phyloP scores from a whole-genome alignment of 1,284 basidiomycete genomes.

The Puccinia polysora region DNA sequence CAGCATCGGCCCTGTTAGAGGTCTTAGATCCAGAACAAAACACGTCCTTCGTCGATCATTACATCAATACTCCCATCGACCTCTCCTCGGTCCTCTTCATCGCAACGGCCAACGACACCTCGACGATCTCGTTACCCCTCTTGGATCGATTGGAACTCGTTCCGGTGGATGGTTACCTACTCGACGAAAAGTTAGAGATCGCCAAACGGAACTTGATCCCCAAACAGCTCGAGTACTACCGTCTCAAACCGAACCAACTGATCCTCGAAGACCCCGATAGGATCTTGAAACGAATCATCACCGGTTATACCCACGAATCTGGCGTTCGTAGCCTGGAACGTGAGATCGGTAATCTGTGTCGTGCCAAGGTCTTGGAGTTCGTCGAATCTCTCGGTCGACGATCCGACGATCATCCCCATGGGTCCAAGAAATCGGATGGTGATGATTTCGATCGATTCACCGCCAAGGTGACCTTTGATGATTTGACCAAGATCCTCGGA shows the following conservation, averaged over 20 bases:
- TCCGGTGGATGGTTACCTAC: slow-evolving; percentile 54
- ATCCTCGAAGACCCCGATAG: slow-evolving; percentile 62
- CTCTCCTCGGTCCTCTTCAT: slow-evolving; percentile 54
- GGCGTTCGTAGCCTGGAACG: slow-evolving; percentile 88
- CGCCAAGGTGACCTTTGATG: slow-evolving; percentile 62
- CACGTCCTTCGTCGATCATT: slow-evolving; percentile 55
- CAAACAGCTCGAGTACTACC: slow-evolving; percentile 73
- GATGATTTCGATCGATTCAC: slow-evolving; percentile 58
- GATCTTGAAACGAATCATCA: slow-evolving; percentile 67
- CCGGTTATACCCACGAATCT: slow-evolving; percentile 76
- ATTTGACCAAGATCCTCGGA: slow-evolving; percentile 80
- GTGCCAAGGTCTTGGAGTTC: slow-evolving; percentile 84
- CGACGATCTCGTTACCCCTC: slow-evolving; percentile 55
- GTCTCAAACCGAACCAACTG: slow-evolving; percentile 59
- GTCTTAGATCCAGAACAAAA: slow-evolving; percentile 56
- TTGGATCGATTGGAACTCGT: slow-evolving; percentile 56
- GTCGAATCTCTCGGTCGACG: slow-evolving; percentile 65
- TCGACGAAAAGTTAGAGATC: slow-evolving; percentile 55
- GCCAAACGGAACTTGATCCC: slow-evolving; percentile 65
- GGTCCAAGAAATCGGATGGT: slow-evolving; percentile 45
- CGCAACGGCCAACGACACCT: slow-evolving; percentile 55
- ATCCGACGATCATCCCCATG: slow-evolving; percentile 53
- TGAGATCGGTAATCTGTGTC: slow-evolving; percentile 74
- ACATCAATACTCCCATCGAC: slow-evolving; percentile 53
- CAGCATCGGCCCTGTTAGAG: slow-evolving; percentile 55